Evolutionary conservation across 2,329 filamentous ascomycete species (phyloP).

Genomic region (Lachnellula arida): DNA sequence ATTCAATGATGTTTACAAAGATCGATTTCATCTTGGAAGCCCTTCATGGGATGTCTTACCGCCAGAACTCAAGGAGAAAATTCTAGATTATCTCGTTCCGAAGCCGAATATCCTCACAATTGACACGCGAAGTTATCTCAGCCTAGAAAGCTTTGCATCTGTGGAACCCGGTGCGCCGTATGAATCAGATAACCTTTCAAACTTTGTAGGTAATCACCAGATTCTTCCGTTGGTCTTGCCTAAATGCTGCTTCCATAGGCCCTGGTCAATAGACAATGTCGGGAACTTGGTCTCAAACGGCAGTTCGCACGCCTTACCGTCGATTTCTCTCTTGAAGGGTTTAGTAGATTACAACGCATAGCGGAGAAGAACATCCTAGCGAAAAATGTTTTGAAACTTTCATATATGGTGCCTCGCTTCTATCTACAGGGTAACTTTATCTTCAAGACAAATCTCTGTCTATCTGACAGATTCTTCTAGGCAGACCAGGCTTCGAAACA

Average conservation of each 20-base stretch:
- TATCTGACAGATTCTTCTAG: constrained; percentile 5
- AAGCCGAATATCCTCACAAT: constrained; percentile 1
- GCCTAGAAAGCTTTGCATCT: constrained; percentile 7
- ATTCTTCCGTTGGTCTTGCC: background rate
- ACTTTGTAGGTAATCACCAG: constrained; percentile 1
- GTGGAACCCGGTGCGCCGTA: background rate
- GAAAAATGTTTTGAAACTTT: constrained; percentile 53
- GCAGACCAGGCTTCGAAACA: background rate
- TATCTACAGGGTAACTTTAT: constrained; percentile 45
- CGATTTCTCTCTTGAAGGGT: constrained; percentile 40
- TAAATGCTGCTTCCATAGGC: constrained; percentile 1
- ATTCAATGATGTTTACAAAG: background rate
- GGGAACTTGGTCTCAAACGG: background rate
- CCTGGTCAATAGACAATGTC: constrained; percentile 3
- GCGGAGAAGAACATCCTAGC: constrained; percentile 45
- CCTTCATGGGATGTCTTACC: background rate
- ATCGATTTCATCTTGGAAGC: background rate
- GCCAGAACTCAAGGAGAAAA: background rate
- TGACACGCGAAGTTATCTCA: constrained; percentile 9
- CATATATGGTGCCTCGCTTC: constrained; percentile 56
- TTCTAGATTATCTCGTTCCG: constrained; percentile 1
- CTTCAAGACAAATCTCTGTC: background rate
- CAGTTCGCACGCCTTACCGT: constrained; percentile 33
- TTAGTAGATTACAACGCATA: constrained; percentile 45
- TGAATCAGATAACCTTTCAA: background rate